phyloP scores from a whole-genome alignment of 176 grass and related monocot species.

The Melocanna baccifera region DNA sequence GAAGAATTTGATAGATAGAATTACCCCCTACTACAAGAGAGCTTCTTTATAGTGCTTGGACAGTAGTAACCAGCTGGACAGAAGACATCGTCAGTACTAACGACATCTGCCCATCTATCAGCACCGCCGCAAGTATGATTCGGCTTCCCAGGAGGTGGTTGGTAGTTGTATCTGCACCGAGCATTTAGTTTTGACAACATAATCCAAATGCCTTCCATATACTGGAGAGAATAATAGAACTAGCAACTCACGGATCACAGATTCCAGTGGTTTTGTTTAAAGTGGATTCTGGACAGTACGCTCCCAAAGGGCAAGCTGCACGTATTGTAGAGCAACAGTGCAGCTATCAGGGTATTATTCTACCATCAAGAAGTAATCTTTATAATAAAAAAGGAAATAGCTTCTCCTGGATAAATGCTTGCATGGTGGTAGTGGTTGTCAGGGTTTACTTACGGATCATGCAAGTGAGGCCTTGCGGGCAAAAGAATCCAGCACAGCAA shows the following conservation, averaged over 20 bases:
- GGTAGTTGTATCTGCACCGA: conserved; percentile 46
- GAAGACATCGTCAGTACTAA: conserved; percentile 64
- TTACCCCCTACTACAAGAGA: conserved; percentile 99
- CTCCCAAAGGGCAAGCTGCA: conserved; percentile 88
- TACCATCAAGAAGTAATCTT: neutral
- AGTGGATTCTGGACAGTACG: conserved; percentile 70
- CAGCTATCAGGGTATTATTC: neutral
- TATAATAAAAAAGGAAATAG: neutral
- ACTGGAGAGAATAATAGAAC: neutral
- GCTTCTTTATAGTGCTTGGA: conserved; percentile 80
- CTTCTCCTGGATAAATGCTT: neutral
- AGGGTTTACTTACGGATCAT: conserved; percentile 83
- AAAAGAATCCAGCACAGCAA: conserved; percentile 91
- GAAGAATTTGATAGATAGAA: conserved; percentile 58
- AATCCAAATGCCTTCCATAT: neutral
- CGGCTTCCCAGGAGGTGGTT: too few relatives aligned
- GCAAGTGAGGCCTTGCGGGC: conserved; percentile 92
- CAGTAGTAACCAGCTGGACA: conserved; percentile 92
- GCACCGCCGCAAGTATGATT: conserved; percentile 54
- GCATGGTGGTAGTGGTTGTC: neutral
- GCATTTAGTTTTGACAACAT: neutral
- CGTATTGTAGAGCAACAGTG: neutral
- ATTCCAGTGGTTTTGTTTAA: conserved; percentile 76
- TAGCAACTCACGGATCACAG: conserved; percentile 87
- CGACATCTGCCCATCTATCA: conserved; percentile 80